Evolutionary conservation across 805 yeast species (phyloP).

Genomic region (Yamadazyma ubonensis): DNA sequence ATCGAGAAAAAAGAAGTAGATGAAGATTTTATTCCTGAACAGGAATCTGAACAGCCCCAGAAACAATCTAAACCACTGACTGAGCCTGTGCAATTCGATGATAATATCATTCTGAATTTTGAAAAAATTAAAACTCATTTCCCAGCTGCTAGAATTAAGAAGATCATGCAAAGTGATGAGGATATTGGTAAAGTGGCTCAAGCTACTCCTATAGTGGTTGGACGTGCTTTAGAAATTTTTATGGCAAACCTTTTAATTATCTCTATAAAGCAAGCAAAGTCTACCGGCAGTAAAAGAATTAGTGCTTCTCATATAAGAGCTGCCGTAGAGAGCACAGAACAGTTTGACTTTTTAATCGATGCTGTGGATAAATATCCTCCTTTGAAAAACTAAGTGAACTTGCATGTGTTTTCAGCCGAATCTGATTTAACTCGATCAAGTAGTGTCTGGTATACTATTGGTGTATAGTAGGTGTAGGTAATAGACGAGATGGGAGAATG

Average conservation of each 20-base stretch:
- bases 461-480: too few relatives aligned
- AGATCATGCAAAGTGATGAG: constrained; percentile 96
- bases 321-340: constrained; percentile 83
- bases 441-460: neutral
- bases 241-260: constrained; percentile 87
- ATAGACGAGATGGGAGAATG: too few relatives aligned
- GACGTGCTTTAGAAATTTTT: constrained; percentile 89
- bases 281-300: constrained; percentile 74
- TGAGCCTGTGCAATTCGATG: neutral
- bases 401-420: neutral
- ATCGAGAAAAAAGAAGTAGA: constrained; percentile 6
- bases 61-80: too few relatives aligned
- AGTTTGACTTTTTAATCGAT: constrained; percentile 89
- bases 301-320: constrained; percentile 78
- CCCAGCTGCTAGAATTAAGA: constrained; percentile 92
- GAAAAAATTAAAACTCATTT: constrained; percentile 73
- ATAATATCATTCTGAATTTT: constrained; percentile 31
- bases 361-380: constrained; percentile 62
- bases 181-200: constrained; percentile 98
- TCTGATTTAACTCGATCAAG: neutral
- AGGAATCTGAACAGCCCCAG: constrained; percentile 1
- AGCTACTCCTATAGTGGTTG: constrained; percentile 97
- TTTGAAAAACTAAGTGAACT: constrained; percentile 16
- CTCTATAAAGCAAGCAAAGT: constrained; percentile 72
- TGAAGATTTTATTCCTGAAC: neutral